Evolutionary conservation across 108 stramenopile genomes (phyloP), one percentile per base, ranked within the genome.

Genomic region (Fragilaria crotonensis): DNA sequence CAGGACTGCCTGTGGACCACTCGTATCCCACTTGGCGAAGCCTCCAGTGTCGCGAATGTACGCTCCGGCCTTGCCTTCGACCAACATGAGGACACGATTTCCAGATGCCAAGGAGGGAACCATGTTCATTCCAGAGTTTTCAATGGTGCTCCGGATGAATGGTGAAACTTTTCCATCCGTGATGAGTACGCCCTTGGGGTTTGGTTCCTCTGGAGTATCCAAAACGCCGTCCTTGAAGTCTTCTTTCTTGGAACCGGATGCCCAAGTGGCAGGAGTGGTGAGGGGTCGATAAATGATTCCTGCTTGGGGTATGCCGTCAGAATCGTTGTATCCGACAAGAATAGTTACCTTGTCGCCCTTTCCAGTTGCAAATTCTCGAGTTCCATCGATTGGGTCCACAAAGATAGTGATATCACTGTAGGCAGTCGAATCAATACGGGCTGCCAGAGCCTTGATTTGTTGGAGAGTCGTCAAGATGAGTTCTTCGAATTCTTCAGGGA

Each of bases 301-400:
- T n/a, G n/a, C n/a, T n/a, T n/a, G n/a, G n/a, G n/a, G n/a, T n/a
- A n/a, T n/a, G n/a, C n/a, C n/a, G n/a, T n/a, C n/a, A n/a, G n/a
- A n/a, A n/a, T n/a, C n/a, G n/a, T n/a, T n/a, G n/a, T n/a, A n/a
- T n/a, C n/a, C 87, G 29, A 88, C 70, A 4, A 84, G 70, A 44
- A 93, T 83, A n/a, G 75, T 81, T 27, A 87, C 87, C 3, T 71
- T 60, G 47, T 80, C 87, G 20, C 83, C 81, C 20, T 84, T 60
- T 27, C 71, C 81, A 5, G 78, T 70, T 27, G 87, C 78, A 64
- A 86, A 93, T 23, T 81, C 75, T 14, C 79, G 76, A 28, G 90
- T 93, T 31, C 84, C 90, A 69, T 93, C 90, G 18, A 93, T 70
- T 7, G 90, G 90, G 63, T 93, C 90, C n/a, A 93, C 75, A 48